These are phyloP conservation scores for Trichosporon faecale DNA, from an alignment of 1,284 basidiomycete species.

Conservation along the genomic window DNA sequence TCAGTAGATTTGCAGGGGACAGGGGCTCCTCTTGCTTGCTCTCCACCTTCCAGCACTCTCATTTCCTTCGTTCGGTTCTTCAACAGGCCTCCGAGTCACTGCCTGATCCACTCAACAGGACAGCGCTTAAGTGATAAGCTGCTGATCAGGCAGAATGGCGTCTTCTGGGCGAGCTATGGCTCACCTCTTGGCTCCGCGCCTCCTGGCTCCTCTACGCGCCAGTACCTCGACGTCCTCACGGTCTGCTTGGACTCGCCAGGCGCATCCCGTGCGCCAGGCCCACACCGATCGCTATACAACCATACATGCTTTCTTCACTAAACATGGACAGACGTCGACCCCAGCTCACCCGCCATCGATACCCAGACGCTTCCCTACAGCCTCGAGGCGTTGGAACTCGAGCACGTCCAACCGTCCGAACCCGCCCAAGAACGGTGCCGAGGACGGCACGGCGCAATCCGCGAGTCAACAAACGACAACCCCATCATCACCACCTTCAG, in stretches of 20 bases:
- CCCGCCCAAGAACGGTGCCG: neutral
- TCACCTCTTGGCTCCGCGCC: neutral
- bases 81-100: slow-evolving; percentile 8
- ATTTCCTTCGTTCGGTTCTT: neutral
- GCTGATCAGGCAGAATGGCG: slow-evolving; percentile 7
- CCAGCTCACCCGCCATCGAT: neutral
- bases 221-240: neutral
- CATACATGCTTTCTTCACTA: slow-evolving; percentile 58
- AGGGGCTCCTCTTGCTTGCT: neutral
- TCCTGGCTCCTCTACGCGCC: slow-evolving; percentile 12
- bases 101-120: slow-evolving; percentile 11
- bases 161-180: neutral
- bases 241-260: neutral
- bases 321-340: slow-evolving; percentile 31
- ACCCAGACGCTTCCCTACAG: neutral
- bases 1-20: slow-evolving; percentile 6
- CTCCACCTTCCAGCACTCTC: neutral
- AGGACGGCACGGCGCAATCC: neutral
- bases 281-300: slow-evolving; percentile 57
- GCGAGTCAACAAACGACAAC: slow-evolving; percentile 19
- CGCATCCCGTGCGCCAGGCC: slow-evolving; percentile 24
- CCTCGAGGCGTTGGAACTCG: slow-evolving; percentile 7
- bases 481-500: neutral
- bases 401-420: neutral
- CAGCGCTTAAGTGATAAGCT: slow-evolving; percentile 9